Base-by-base conservation (phyloP, 1,284 basidiomycete species). In the Naganishia sp. region DNA sequence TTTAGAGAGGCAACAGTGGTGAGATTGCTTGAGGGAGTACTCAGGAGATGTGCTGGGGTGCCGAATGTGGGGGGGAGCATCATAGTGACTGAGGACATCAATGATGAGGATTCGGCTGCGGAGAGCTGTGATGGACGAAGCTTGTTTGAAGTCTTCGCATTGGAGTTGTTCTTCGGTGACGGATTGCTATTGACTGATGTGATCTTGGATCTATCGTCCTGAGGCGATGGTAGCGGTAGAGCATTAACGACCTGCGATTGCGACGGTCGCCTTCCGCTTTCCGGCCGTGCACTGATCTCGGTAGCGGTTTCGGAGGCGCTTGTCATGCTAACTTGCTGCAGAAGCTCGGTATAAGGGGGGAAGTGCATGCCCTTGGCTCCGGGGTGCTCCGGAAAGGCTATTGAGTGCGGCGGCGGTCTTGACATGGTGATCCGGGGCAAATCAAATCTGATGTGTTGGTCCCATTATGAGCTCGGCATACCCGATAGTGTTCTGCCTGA, bases 51-150 rank as follows among this genome's bases (percentile, higher is more conserved):
- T 15, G 59, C 59, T 3, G 59, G 36, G 16, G 48, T 61, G 13
- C 59, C 59, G 39, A 61, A 61, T n/a, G 59, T 61, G 36, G 59
- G 59, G 9, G 59, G 59, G 50, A 61, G 59, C 59, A 61, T 52
- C 59, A 61, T 61, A 0, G 48, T 49, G 15, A 61, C 28, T 25
- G 59, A 61, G n/a, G 59, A 61, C 59, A 61, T 43, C 3, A 61
- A 23, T 23, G 59, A 61, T 23, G 59, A 48, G 13, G 59, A 61
- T 28, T 61, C 59, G 15, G 59, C 48, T 43, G 48, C 59, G 2
- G 48, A 49, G 43, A 50, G 28, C 21, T 61, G 59, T 5, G 48
- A 48, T 16, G 59, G 59, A n/a, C 45, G 50, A 15, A 48, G 28
- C 15, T 44, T 50, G 21, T 43, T 48, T 23, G n/a, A 28, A 7